phyloP scores from a whole-genome alignment of 208 protist genomes.

The Phytomonas francai region DNA sequence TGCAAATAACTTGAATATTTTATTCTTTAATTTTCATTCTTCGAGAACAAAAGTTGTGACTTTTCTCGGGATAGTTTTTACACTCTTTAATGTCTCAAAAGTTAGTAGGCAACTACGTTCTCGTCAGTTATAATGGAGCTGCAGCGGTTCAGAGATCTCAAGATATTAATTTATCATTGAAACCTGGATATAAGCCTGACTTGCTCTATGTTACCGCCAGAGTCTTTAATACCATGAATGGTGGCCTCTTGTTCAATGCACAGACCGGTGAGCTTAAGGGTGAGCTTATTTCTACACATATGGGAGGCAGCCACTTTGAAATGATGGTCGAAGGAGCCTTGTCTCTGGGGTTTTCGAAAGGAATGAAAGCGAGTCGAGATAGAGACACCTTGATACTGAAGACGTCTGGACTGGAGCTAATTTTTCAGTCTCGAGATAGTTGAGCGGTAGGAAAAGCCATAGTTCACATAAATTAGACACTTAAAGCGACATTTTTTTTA shows the following conservation, averaged over 20 bases:
- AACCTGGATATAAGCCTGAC: neutral
- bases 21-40: neutral
- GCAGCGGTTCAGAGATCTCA: neutral
- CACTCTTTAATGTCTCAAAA: neutral
- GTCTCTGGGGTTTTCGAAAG: slow-evolving; percentile 11
- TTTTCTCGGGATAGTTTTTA: neutral
- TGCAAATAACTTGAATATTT: neutral
- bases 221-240: neutral
- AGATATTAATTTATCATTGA: neutral
- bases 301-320: slow-evolving; percentile 15
- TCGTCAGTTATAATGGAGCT: neutral
- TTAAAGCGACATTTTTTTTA: neutral
- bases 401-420: neutral
- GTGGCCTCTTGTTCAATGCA: neutral
- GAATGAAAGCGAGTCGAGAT: slow-evolving; percentile 12
- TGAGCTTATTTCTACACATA: slow-evolving; percentile 22
- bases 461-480: neutral
- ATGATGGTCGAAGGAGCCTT: slow-evolving; percentile 28
- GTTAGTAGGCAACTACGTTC: neutral
- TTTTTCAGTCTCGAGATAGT: neutral
- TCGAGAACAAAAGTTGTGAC: neutral
- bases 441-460: neutral
- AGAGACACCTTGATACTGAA: slow-evolving; percentile 10
- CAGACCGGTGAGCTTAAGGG: slow-evolving; percentile 14
- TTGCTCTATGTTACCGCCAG: neutral